Base-by-base conservation (phyloP, 768 basidiomycete species). In the Neoboletus magnificus region DNA sequence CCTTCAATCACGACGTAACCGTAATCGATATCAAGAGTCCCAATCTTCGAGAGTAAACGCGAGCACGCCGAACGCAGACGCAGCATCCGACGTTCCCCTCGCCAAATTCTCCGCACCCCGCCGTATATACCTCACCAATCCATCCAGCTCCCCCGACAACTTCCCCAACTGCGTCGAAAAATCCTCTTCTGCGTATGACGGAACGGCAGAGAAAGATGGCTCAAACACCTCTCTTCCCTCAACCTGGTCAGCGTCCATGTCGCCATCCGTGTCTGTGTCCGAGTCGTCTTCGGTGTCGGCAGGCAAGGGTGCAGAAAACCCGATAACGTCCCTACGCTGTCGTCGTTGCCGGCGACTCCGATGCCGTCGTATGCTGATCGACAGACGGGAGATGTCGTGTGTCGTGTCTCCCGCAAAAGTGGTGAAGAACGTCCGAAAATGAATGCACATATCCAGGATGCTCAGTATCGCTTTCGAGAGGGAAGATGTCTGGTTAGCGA, bases 31-130 rank as follows among this genome's bases (percentile, higher is more conserved):
- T 57, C 49, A 71, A 18, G 54, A 71, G 69, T 89, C 88, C 89
- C 89, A 92, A 65, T 90, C 89, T 50, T 91, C 87, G 55, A 93
- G 73, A 40, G 81, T 76, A 67, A 93, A 92, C 11, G 88, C 86
- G 48, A 92, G 73, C 32, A 89, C 77, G 1, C 82, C 85, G 65
- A 89, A 91, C 1, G 84, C 75, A 29, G 83, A 68, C 13, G 85
- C 82, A 27, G 77, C 81, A 49, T 85, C 84, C 18, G 77, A 77
- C n/a, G 74, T 68, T 1, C 85, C 83, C 39, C 80, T 80, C 13
- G 85, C 85, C 23, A 91, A 72, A 61, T 75, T 82, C 66, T 92
- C 91, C 8, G 85, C 82, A 0, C 86, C 86, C 29, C 87, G 74
- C 42, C 86, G 71, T 6, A 91, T 65, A 66, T 88, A 88, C 36